These are phyloP conservation scores for Cucurbitaria berberidis DNA, from an alignment of 2,329 filamentous ascomycete species.

Conservation along the genomic window DNA sequence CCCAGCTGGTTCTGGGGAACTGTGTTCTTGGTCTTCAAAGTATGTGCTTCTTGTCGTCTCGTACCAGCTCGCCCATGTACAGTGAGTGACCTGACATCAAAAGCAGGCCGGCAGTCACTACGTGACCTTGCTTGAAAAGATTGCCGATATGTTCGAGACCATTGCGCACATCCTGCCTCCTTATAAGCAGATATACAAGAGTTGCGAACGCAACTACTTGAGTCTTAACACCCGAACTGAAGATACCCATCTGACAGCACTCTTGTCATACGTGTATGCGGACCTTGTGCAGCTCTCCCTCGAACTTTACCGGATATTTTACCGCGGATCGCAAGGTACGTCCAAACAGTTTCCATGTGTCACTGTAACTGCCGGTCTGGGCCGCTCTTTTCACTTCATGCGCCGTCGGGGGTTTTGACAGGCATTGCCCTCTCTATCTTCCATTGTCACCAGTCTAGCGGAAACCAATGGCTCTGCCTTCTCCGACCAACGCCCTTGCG, in stretches of 20 bases:
- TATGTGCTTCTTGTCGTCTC: conserved; percentile 9
- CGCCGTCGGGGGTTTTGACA: background rate
- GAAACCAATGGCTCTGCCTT: background rate
- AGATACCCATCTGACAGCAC: conserved; percentile 15
- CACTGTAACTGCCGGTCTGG: background rate
- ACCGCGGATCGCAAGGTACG: conserved; percentile 30
- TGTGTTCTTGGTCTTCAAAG: conserved; percentile 32
- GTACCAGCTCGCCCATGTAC: background rate
- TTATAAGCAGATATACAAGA: conserved; percentile 30
- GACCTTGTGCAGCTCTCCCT: conserved; percentile 36
- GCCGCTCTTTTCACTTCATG: background rate
- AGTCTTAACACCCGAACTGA: conserved; percentile 4
- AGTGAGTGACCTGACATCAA: background rate
- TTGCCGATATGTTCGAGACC: conserved; percentile 32
- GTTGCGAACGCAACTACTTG: conserved; percentile 13
- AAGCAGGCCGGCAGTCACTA: conserved; percentile 30
- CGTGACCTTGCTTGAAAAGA: conserved; percentile 30
- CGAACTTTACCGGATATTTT: conserved; percentile 37
- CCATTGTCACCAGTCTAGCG: background rate
- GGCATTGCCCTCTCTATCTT: background rate
- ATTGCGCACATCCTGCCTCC: conserved; percentile 29
- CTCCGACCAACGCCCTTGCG: background rate
- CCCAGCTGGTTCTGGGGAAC: conserved; percentile 32
- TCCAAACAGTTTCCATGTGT: conserved; percentile 17
- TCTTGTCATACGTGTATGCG: conserved; percentile 36